Evolutionary conservation across 2,329 filamentous ascomycete genomes (phyloP), one percentile per base, ranked within the genome.

Genomic region (Alternaria sp.): DNA sequence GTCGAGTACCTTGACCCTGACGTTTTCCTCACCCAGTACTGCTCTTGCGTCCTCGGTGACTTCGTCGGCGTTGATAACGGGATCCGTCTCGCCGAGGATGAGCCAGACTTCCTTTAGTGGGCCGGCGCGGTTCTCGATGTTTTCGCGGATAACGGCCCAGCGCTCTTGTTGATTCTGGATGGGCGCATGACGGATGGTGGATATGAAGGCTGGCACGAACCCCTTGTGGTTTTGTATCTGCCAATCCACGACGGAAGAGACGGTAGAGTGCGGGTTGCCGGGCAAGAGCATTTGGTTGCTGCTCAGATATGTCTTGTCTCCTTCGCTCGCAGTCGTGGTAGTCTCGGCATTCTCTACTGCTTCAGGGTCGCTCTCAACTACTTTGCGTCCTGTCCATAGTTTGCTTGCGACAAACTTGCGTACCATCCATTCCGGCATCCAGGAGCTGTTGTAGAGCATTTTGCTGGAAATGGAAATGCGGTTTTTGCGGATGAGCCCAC

Each of bases 161-260:
- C 87, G 83, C 40, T 83, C 82, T 59, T 88, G 85, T 67, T 90
- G 86, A 12, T 85, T 85, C 65, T 90, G 87, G 21, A 94, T 88
- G 0, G 92, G 92, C 2, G 89, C 90, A 71, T 91, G 81, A 19
- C 89, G 85, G 68, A 95, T 90, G 28, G 87, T 89, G 61, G 88
- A 91, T 71, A 93, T 85, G 72, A 93, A 93, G 0, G 91, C 87
- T 3, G 83, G 82, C 6, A 93, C 82, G 72, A 93, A 94, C 0
- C 91, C 92, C 1, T 77, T 73, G 74, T 95, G 91, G 26, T 86
- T 74, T 36, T 84, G 81, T 19, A 93, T 80, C 78, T 95, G 92
- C 90, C 91, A 93, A 49, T 82, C 79, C 52, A 93, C 88, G 0
- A 91, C 86, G 4, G 84, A 83, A 0, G 88, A 86, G 4, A 92